Conservation (phyloP, 768 basidiomycete genomes). For the Mycena metata region DNA sequence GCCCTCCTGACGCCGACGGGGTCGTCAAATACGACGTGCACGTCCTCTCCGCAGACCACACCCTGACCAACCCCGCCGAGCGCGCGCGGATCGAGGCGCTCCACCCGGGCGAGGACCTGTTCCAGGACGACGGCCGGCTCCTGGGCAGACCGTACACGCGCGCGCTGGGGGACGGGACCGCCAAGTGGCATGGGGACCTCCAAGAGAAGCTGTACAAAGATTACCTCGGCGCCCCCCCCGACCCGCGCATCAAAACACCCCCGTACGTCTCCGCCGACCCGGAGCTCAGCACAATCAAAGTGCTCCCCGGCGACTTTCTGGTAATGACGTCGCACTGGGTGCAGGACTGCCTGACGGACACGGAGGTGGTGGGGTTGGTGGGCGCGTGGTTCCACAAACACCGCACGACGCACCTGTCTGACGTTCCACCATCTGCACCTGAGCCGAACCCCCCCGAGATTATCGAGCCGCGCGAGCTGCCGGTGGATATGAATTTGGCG, state of each 20-base stretch:
- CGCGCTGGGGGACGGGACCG: constrained; percentile 60
- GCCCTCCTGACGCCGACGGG: constrained; percentile 39
- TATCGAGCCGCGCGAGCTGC: constrained; percentile 25
- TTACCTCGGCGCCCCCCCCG: constrained; percentile 51
- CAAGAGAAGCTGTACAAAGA: constrained; percentile 52
- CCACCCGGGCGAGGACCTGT: constrained; percentile 49
- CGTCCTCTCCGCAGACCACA: constrained; percentile 56
- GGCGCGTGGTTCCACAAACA: constrained; percentile 59
- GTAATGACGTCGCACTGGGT: constrained; percentile 67
- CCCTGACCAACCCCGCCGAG: constrained; percentile 51
- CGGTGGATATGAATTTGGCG: constrained; percentile 34
- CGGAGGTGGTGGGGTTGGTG: constrained; percentile 68
- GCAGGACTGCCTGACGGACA: constrained; percentile 66
- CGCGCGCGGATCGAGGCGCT: constrained; percentile 44
- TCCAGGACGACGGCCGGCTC: constrained; percentile 48
- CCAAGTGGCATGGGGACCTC: constrained; percentile 59
- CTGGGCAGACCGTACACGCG: constrained; percentile 52
- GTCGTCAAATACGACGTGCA: constrained; percentile 52
- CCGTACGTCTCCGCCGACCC: constrained; percentile 68
- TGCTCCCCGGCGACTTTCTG: constrained; percentile 65
- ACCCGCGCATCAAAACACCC: constrained; percentile 52
- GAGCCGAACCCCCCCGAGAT: constrained; percentile 35
- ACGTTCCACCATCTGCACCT: not conserved
- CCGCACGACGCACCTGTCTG: not conserved
- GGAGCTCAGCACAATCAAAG: constrained; percentile 58